Evolutionary conservation across 176 grass and related monocot genomes (phyloP), one percentile per base, ranked within the genome.

Genomic region (Musa acuminata): DNA sequence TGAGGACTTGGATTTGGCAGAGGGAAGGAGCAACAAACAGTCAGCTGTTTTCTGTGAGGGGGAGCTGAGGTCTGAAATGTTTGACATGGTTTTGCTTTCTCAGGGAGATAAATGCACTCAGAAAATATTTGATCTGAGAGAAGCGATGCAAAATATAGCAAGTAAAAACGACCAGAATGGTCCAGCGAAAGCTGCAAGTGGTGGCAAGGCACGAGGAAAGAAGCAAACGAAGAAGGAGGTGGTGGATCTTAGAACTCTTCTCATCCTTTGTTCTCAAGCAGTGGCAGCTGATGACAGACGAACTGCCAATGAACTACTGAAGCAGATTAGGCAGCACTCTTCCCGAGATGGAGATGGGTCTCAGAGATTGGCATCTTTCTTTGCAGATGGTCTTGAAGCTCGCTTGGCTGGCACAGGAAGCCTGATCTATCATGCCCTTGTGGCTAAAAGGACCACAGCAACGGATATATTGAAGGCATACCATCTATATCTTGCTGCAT

Each of bases 361-460:
- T 51, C 82, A 89, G 60, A 86, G 87, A 49, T 66, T 89, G 67
- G 90, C 87, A 51, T 50, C 80, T 77, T 85, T 82, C 51, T 83
- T 93, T 26, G 90, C 73, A 7, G 68, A 89, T 69, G 80, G 57
- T 62, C 84, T 93, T 5, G 80, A 93, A 75, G 91, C 87, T n/a
- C 87, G 82, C 24, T 81, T 93, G 82, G 62, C 14, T 53, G 91
- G 91, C 64, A 83, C 60, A 0, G 82, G 82, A 26, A 82, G 54
- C 51, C 82, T 82, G n/a, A 64, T 89, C 9, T 87, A 93, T 50
- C 49, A 63, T 53, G 71, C 77, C 17, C 66, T 79, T 13, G 62
- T 89, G 65, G 81, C 54, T 7, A 87, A 82, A 67, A 74, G 70
- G 71, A 69, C 64, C 43, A 83, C 17, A 13, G 54, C 51, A 1